Conservation (phyloP, 345 rosid species). For the Populus pruinosa region DNA sequence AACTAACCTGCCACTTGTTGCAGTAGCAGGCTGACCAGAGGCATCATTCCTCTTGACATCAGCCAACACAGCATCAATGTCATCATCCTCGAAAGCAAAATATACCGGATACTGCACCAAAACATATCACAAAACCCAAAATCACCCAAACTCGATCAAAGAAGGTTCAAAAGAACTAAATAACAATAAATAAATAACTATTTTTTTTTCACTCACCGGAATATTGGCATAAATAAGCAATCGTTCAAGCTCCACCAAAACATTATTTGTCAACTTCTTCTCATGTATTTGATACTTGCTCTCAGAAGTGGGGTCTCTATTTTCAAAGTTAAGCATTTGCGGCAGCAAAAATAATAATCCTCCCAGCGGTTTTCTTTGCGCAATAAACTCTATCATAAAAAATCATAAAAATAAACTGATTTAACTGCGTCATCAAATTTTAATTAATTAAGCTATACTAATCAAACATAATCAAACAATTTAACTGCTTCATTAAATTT, state of each 20-base stretch:
- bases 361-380: constrained; percentile 66
- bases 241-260: constrained; percentile 62
- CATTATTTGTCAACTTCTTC: constrained; percentile 36
- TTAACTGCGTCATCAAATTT: neutral
- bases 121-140: constrained; percentile 10
- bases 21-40: constrained; percentile 89
- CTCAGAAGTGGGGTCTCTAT: constrained; percentile 21
- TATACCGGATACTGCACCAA: constrained; percentile 79
- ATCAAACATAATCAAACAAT: neutral
- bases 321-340: constrained; percentile 50
- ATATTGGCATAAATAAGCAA: constrained; percentile 63
- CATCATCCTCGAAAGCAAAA: constrained; percentile 90
- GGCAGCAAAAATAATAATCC: constrained; percentile 90
- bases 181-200: neutral
- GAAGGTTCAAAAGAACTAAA: neutral
- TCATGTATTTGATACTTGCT: constrained; percentile 26
- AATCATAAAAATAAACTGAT: neutral
- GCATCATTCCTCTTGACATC: constrained; percentile 83
- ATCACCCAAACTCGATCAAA: neutral
- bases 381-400: constrained; percentile 55
- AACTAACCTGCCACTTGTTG: constrained; percentile 96
- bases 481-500: neutral
- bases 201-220: constrained; percentile 61
- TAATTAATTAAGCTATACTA: no score
- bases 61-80: constrained; percentile 67